These are phyloP conservation scores for Pelargonium fulgidum DNA, from an alignment of 441 rosid species.

Conservation along the genomic window DNA sequence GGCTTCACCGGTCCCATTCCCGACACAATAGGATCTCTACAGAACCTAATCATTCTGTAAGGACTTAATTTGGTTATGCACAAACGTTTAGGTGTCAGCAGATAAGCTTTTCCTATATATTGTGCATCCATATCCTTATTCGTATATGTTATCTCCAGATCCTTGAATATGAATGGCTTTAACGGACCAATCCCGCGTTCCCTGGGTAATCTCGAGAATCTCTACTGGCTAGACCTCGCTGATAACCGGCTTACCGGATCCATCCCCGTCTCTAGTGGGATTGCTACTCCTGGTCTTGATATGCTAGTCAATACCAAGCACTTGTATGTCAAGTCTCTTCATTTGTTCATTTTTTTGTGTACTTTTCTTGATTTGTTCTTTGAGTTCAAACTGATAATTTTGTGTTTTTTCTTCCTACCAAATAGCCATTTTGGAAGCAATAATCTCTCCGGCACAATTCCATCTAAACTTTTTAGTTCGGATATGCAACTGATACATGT, in stretches of 20 bases:
- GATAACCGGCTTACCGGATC: constrained; percentile 60
- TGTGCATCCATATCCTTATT: no score
- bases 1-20: constrained; percentile 69
- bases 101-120: no score
- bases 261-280: constrained; percentile 60
- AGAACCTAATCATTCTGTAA: constrained; percentile 48
- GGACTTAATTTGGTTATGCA: constrained; percentile 13
- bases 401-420: background rate
- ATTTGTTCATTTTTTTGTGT: background rate
- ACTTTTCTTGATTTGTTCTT: background rate
- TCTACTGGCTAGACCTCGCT: constrained; percentile 73
- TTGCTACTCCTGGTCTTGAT: constrained; percentile 61
- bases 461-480: constrained; percentile 54
- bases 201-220: constrained; percentile 52
- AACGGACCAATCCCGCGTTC: constrained; percentile 59
- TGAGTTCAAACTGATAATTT: background rate
- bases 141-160: constrained; percentile 36
- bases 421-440: constrained; percentile 66
- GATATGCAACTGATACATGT: constrained; percentile 51
- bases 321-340: constrained; percentile 45
- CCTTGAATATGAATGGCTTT: constrained; percentile 59
- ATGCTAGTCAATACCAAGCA: constrained; percentile 49
- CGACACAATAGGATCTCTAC: constrained; percentile 47
- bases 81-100: no score
- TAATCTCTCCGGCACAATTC: constrained; percentile 50